Evolutionary conservation across 2,329 filamentous ascomycete genomes (phyloP).

Genomic region (Didymella pinodella): DNA sequence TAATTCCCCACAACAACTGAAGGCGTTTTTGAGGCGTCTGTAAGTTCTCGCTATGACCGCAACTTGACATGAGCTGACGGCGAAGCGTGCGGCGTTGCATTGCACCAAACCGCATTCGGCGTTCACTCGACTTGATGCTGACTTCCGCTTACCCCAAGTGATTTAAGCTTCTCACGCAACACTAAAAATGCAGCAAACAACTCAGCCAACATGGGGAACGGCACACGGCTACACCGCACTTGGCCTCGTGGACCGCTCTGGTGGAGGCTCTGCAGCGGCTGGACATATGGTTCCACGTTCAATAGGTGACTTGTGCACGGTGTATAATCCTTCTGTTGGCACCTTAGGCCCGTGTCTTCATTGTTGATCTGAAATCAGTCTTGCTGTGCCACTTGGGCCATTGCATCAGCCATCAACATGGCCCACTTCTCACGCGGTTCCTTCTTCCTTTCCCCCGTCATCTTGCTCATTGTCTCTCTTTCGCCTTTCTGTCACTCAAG

Average conservation of each 20-base stretch:
- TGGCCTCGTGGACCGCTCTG: constrained; percentile 5
- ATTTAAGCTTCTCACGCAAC: constrained; percentile 30
- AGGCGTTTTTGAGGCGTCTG: constrained; percentile 20
- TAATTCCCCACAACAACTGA: constrained; percentile 1
- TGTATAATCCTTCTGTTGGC: constrained; percentile 13
- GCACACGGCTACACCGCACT: constrained; percentile 17
- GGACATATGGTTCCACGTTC: constrained; percentile 14
- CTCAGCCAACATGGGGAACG: constrained; percentile 23
- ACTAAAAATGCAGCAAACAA: constrained; percentile 26
- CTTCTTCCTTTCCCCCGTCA: constrained; percentile 14
- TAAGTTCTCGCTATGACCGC: constrained; percentile 25
- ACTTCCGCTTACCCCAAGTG: constrained; percentile 22
- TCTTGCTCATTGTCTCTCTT: constrained; percentile 11
- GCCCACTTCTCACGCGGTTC: constrained; percentile 17
- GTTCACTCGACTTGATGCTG: constrained; percentile 10
- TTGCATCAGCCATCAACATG: constrained; percentile 21
- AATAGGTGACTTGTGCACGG: constrained; percentile 14
- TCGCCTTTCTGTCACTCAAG: constrained; percentile 12
- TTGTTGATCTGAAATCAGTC: constrained; percentile 9
- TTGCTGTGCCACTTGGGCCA: constrained; percentile 18
- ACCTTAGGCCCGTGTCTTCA: constrained; percentile 9
- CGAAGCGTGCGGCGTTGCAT: constrained; percentile 24
- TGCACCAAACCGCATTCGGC: constrained; percentile 26
- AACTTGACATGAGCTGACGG: constrained; percentile 17
- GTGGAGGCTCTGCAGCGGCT: constrained; percentile 20